These are phyloP conservation scores for Globisporangium acanthophoron DNA, from an alignment of 352 stramenopile species.

Conservation along the genomic window DNA sequence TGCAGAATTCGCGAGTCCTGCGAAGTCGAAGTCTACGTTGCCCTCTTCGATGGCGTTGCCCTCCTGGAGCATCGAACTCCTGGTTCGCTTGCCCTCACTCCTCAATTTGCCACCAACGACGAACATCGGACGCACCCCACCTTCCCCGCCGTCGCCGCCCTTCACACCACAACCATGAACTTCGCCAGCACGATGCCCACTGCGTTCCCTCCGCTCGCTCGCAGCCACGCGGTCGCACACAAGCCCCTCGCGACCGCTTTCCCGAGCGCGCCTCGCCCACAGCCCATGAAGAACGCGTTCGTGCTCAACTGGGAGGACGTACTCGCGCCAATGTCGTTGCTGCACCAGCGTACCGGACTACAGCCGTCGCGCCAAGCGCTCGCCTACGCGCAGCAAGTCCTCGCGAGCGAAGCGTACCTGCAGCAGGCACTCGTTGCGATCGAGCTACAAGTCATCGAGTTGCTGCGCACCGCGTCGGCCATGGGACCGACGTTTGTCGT, in stretches of 20 bases:
- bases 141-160: no score
- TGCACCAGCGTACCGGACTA: constrained; percentile 36
- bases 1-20: no score
- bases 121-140: no score
- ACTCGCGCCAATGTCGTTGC: constrained; percentile 35
- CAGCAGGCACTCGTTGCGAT: constrained; percentile 45
- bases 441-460: constrained; percentile 43
- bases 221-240: not conserved
- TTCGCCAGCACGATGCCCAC: not conserved
- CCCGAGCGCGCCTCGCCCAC: not conserved
- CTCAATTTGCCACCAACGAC: constrained; percentile 2
- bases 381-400: constrained; percentile 20
- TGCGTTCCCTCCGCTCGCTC: not conserved
- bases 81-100: not conserved
- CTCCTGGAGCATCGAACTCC: no score
- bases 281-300: constrained; percentile 18
- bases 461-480: constrained; percentile 28
- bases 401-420: constrained; percentile 36
- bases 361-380: constrained; percentile 25
- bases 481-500: constrained; percentile 51
- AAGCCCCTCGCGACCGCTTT: not conserved
- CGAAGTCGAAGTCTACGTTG: no score
- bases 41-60: no score
- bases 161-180: constrained; percentile 1
- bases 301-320: constrained; percentile 62